Percentiles rank a stretch among this genome's conserved stretches.
phyloP scores from a whole-genome alignment of 306 rosid species.

The Erythrophleum fordii region DNA sequence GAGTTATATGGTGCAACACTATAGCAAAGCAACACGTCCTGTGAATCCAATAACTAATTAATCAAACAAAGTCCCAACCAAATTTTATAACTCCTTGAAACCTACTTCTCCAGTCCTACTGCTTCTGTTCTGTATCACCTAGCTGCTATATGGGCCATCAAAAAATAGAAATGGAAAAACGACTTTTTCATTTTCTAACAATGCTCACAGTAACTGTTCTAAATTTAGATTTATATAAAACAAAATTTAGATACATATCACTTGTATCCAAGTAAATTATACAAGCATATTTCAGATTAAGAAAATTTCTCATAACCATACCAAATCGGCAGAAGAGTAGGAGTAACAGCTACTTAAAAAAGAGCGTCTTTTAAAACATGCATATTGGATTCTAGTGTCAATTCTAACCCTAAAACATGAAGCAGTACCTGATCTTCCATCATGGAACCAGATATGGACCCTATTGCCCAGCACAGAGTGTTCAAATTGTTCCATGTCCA shows the following conservation, averaged over 20 bases:
- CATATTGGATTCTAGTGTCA: background rate
- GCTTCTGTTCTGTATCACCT: background rate
- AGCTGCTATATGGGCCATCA: background rate
- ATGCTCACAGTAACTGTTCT: background rate
- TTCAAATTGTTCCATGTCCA: conserved; percentile 99
- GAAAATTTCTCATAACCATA: background rate
- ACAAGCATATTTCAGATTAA: conserved; percentile 13
- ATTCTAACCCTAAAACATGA: background rate
- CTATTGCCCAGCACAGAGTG: conserved; percentile 99
- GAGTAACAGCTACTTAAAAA: background rate
- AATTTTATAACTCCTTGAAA: background rate
- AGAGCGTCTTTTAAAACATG: background rate
- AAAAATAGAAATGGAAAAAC: too few species aligned
- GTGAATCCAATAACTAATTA: background rate
- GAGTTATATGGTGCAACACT: too few species aligned
- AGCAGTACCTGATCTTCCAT: conserved; percentile 87
- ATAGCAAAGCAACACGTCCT: too few species aligned
- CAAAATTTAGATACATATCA: background rate
- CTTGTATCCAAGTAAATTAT: background rate
- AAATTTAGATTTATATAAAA: background rate
- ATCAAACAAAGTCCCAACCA: background rate
- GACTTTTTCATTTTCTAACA: background rate
- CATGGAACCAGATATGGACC: conserved; percentile 99
- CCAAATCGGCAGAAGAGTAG: background rate
- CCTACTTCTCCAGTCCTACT: too few species aligned